phyloP scores from a whole-genome alignment of 768 basidiomycete species.

The Amanita subjunquillea region DNA sequence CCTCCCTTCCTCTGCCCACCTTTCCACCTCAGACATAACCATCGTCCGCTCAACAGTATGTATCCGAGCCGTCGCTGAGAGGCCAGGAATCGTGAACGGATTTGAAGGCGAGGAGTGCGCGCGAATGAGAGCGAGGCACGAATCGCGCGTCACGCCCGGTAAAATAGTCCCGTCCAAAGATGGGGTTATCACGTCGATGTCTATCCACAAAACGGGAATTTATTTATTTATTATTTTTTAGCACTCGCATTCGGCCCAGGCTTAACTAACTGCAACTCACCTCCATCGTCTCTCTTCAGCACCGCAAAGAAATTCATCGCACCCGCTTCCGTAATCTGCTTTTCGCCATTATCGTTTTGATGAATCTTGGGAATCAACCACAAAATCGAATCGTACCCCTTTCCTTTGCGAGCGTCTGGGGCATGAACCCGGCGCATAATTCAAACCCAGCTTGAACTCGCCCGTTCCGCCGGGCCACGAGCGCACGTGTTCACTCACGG shows the following conservation, averaged over 20 bases:
- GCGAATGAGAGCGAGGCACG: constrained; percentile 53
- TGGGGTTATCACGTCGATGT: constrained; percentile 70
- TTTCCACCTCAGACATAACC: constrained; percentile 2
- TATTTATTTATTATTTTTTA: too few relatives aligned
- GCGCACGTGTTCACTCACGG: constrained; percentile 28
- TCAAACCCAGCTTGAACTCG: constrained; percentile 64
- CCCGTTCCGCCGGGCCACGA: constrained; percentile 63
- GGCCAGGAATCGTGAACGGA: constrained; percentile 28
- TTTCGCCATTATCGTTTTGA: not conserved
- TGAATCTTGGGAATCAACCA: constrained; percentile 41
- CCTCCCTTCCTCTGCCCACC: constrained; percentile 35
- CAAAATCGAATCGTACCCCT: constrained; percentile 66
- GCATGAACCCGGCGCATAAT: constrained; percentile 51
- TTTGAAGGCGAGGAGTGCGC: constrained; percentile 39
- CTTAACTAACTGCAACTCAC: not conserved
- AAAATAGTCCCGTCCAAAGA: constrained; percentile 82
- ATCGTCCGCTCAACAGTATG: not conserved
- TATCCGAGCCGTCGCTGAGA: constrained; percentile 15
- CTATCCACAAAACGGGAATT: constrained; percentile 27
- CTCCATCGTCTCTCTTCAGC: constrained; percentile 45
- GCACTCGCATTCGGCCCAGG: too few relatives aligned
- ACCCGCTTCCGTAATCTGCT: constrained; percentile 45
- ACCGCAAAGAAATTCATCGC: constrained; percentile 79
- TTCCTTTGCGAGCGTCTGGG: constrained; percentile 54
- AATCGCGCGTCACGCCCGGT: constrained; percentile 84